These are phyloP conservation scores for Amylostereum chailletii DNA, from an alignment of 1,284 basidiomycete species.

Conservation along the genomic window DNA sequence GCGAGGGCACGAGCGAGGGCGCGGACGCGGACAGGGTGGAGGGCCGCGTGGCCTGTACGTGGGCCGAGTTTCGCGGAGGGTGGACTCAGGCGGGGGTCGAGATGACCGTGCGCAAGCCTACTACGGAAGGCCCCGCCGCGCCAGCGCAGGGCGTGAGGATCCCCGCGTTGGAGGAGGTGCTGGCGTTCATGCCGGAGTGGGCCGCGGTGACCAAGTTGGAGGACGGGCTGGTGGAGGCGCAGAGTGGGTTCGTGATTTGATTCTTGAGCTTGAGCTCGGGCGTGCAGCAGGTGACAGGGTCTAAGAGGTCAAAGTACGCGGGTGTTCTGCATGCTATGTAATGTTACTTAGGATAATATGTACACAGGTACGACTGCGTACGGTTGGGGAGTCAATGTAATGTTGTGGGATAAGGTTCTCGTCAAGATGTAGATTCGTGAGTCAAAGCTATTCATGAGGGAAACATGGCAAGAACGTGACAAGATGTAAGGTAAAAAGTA, in stretches of 20 bases:
- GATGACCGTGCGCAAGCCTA: slow-evolving; percentile 31
- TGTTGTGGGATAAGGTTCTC: no score
- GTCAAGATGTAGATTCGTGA: no score
- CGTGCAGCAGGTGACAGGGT: no score
- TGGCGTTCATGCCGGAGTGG: slow-evolving; percentile 64
- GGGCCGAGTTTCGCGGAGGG: slow-evolving; percentile 56
- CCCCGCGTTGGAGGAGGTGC: slow-evolving; percentile 65
- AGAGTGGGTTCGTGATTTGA: slow-evolving; percentile 36
- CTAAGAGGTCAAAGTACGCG: no score
- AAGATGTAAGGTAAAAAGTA: no score
- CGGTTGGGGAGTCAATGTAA: no score
- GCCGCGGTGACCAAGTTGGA: slow-evolving; percentile 47
- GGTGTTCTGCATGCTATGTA: no score
- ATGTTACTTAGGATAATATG: no score
- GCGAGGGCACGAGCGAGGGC: slow-evolving; percentile 12
- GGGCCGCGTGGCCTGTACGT: slow-evolving; percentile 58
- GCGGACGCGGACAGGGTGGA: slow-evolving; percentile 19
- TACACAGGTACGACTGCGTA: no score
- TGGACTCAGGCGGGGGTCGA: slow-evolving; percentile 16
- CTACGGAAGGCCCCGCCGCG: slow-evolving; percentile 6
- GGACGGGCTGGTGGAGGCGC: slow-evolving; percentile 57
- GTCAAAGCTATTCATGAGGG: no score
- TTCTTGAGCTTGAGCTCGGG: no score
- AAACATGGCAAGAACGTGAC: no score
- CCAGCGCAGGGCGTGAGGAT: slow-evolving; percentile 32